Percentiles rank a stretch among this genome's conserved stretches.
Evolutionary conservation across 1,139 yeast species (phyloP).

Genomic region (Trichomonascaceae sp.): DNA sequence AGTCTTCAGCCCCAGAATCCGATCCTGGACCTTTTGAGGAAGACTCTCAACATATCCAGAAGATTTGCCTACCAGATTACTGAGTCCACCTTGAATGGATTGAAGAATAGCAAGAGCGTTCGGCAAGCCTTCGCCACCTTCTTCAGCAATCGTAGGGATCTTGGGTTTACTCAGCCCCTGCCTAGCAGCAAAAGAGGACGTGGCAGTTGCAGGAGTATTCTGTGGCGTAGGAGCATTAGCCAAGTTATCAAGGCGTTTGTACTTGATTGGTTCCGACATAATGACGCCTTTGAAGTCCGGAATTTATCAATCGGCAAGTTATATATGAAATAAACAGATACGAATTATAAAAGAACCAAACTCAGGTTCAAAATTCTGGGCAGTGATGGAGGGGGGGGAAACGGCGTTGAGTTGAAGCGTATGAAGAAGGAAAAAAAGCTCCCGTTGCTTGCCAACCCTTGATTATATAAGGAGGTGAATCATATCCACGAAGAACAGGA

Average conservation of each 20-base stretch:
- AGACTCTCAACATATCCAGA: conserved; percentile 79
- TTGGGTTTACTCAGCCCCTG: conserved; percentile 51
- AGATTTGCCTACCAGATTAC: conserved; percentile 75
- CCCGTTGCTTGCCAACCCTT: not conserved
- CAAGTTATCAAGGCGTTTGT: conserved; percentile 59
- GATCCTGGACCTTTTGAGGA: conserved; percentile 67
- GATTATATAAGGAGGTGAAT: not conserved
- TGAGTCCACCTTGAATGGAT: conserved; percentile 87
- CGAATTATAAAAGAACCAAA: not conserved
- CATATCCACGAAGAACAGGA: not conserved
- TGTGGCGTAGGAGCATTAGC: conserved; percentile 98
- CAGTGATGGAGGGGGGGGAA: not conserved
- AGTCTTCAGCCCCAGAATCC: conserved; percentile 80
- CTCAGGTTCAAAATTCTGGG: not conserved
- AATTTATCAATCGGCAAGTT: not conserved
- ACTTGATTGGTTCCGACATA: conserved; percentile 67
- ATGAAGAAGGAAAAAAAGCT: not conserved
- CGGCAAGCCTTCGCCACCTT: conserved; percentile 44
- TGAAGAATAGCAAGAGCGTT: conserved; percentile 73
- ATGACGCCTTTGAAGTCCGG: conserved; percentile 1
- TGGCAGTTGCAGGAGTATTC: conserved; percentile 91
- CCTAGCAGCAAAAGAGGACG: conserved; percentile 64
- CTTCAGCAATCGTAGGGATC: conserved; percentile 75
- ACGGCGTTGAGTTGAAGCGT: not conserved
- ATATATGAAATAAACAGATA: not conserved